A percentile compares a stretch with the other conserved stretches of the same genome.
phyloP scores from a whole-genome alignment of 768 basidiomycete species.

The Leccinellum albellum region DNA sequence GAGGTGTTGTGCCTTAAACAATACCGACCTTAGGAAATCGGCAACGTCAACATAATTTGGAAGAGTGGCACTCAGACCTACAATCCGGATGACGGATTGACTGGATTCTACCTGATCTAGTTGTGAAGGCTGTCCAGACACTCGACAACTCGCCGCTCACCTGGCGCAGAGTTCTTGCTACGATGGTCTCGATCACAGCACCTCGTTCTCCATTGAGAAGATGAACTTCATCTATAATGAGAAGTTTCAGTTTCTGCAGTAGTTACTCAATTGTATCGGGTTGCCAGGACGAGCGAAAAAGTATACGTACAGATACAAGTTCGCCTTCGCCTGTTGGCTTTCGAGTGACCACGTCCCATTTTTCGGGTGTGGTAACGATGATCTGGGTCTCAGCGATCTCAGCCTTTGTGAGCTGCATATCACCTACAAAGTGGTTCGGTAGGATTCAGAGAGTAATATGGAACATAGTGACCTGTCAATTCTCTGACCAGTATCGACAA shows the following conservation, averaged over 20 bases:
- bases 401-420: conserved; percentile 94
- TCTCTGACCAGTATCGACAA: conserved; percentile 83
- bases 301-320: conserved; percentile 71
- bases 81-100: conserved; percentile 93
- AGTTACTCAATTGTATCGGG: background rate
- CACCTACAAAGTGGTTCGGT: conserved; percentile 41
- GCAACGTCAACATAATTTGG: conserved; percentile 97
- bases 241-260: conserved; percentile 77
- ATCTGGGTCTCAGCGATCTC: conserved; percentile 96
- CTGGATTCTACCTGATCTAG: conserved; percentile 81
- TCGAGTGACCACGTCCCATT: conserved; percentile 98
- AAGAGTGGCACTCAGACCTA: conserved; percentile 92
- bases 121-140: background rate
- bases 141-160: conserved; percentile 33
- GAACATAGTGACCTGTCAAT: conserved; percentile 62
- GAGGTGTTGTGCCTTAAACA: background rate
- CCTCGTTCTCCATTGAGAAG: conserved; percentile 96
- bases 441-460: background rate
- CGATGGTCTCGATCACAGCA: conserved; percentile 96
- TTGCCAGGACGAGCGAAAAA: background rate
- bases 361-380: conserved; percentile 98
- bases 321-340: conserved; percentile 97
- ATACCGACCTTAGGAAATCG: conserved; percentile 78
- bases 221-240: conserved; percentile 98
- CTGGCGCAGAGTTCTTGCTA: conserved; percentile 90